Evolutionary conservation across 1,139 yeast genomes (phyloP), one percentile per base, ranked within the genome.

Genomic region (Wickerhamomyces sp.): DNA sequence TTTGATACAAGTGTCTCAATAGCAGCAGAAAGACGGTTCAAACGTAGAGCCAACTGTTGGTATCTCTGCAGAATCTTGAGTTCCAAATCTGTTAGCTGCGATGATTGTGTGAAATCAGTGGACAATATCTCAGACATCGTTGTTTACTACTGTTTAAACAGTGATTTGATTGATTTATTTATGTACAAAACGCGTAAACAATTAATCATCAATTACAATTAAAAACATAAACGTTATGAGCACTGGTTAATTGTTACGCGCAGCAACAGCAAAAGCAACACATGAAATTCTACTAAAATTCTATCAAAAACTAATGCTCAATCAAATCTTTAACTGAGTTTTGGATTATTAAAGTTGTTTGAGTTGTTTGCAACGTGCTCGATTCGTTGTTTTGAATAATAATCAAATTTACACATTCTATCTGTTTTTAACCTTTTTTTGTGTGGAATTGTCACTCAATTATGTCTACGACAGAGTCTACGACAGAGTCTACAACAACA

Each of bases 61-160:
- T 77, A 77, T 51, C 74, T 74, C 28, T 63, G 52, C 5, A 73
- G 62, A 2, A 72, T 63, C 46, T 67, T 65, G 1, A 63, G 54
- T 43, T 72, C 77, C 5, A 69, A 52, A 5, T 65, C 65, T 16
- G 64, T 48, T 16, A 72, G 58, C 25, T 59, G 61, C 3, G 62
- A 41, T 10, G 61, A 54, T 36, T 58, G 60, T 5, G 59, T 41
- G 47, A 61, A 65, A 43, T 70, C 73, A 3, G 40, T 42, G 8
- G 40, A 36, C 15, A 49, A 41, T 3, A 43, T 26, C 28, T 51
- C 53, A 8, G 51, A 49, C 28, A 35, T 27, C 25, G 5, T 13
- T 27, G 28, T n/a, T 10, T 6, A 25, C 7, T 7, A 12, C 27
- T 14, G 24, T 21, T 21, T 21, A 21, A 21, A 7, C 10, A 21